These are phyloP conservation scores for Ilyonectria destructans DNA, from an alignment of 2,329 filamentous ascomycete genomes.

Conservation along the genomic window DNA sequence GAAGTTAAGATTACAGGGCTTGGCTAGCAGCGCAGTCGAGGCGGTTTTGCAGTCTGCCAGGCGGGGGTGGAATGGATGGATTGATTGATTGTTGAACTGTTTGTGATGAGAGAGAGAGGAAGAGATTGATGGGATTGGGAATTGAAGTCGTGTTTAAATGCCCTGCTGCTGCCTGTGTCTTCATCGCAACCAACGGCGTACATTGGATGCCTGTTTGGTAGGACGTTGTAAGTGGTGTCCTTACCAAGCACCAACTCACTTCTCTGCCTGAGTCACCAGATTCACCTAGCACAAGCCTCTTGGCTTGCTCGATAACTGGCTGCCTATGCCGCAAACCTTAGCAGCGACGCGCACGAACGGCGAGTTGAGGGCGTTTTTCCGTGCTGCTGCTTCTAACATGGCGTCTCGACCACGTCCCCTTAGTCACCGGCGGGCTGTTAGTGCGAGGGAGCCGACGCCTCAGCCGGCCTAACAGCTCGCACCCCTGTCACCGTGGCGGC, in stretches of 20 bases:
- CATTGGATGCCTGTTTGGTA: not conserved
- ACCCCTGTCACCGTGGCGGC: not conserved
- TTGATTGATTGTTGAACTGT: slow-evolving; percentile 1
- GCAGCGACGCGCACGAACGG: not conserved
- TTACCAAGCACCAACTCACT: not conserved
- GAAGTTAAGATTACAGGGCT: slow-evolving; percentile 7
- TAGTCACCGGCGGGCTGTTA: slow-evolving; percentile 14
- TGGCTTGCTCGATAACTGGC: not conserved
- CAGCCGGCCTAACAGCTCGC: slow-evolving; percentile 10
- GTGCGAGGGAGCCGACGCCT: slow-evolving; percentile 40
- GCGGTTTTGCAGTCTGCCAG: slow-evolving; percentile 16
- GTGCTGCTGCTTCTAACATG: not conserved
- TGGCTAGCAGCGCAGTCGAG: slow-evolving; percentile 8
- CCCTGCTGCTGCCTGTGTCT: not conserved
- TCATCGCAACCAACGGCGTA: too few species aligned
- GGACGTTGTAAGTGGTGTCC: not conserved
- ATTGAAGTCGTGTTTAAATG: slow-evolving; percentile 14
- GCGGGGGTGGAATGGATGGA: not conserved
- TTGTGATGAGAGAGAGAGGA: not conserved
- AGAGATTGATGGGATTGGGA: not conserved
- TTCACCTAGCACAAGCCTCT: not conserved
- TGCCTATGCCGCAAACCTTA: not conserved
- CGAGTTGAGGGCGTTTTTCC: not conserved
- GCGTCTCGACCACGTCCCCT: not conserved
- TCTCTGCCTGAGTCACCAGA: slow-evolving; percentile 2